A percentile compares a stretch with the other conserved stretches of the same genome.
Evolutionary conservation across 495 filamentous ascomycete genomes (phyloP).

Genomic region (Xylaria castorea): DNA sequence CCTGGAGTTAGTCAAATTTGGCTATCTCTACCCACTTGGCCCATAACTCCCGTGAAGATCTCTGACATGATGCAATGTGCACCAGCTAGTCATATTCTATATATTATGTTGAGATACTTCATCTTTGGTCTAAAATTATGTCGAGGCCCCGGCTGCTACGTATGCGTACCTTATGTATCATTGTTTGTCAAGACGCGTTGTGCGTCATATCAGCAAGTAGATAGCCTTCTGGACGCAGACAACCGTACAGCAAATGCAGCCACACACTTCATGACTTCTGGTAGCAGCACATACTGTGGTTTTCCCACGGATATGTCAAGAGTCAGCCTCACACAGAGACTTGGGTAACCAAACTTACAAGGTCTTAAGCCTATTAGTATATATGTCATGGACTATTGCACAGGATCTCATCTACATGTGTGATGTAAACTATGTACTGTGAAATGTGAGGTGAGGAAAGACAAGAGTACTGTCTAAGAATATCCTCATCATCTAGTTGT

Average conservation of each 20-base stretch:
- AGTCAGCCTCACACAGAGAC: background rate
- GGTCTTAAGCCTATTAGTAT: background rate
- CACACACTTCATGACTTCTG: background rate
- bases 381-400: background rate
- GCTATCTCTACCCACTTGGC: background rate
- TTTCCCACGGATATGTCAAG: background rate
- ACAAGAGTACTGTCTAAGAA: background rate
- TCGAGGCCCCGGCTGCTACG: background rate
- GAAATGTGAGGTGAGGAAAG: background rate
- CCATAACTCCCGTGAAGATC: background rate
- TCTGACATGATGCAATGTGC: background rate
- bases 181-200: background rate
- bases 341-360: background rate
- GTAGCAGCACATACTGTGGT: background rate
- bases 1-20: background rate
- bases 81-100: background rate
- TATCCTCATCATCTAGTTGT: background rate
- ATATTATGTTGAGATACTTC: background rate
- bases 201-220: background rate
- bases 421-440: background rate
- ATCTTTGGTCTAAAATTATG: background rate
- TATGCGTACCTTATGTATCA: background rate
- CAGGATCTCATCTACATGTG: background rate
- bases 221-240: background rate
- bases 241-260: background rate